phyloP scores from a whole-genome alignment of 352 stramenopile genomes.

The Pythium monospermum region DNA sequence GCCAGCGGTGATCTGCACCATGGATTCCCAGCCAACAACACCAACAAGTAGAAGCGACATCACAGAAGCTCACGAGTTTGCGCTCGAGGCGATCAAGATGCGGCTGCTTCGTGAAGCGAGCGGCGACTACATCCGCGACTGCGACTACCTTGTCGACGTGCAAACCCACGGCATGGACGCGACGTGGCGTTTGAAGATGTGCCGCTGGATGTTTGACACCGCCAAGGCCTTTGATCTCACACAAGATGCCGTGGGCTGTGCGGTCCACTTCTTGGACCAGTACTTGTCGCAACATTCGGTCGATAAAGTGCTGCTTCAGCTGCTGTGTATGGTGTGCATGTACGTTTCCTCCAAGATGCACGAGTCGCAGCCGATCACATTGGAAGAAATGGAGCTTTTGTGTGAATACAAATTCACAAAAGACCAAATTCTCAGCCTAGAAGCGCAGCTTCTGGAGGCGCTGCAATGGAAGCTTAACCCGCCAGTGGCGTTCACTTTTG shows the following conservation, averaged over 20 bases:
- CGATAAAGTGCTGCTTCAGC: slow-evolving; percentile 64
- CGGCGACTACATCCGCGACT: slow-evolving; percentile 27
- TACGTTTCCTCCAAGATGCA: slow-evolving; percentile 72
- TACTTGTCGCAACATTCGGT: slow-evolving; percentile 63
- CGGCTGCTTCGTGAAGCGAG: slow-evolving; percentile 12
- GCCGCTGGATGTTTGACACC: slow-evolving; percentile 77
- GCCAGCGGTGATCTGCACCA: no score
- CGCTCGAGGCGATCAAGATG: slow-evolving; percentile 19
- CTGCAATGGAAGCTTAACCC: slow-evolving; percentile 65
- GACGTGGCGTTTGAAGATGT: slow-evolving; percentile 64
- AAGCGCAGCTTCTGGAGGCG: slow-evolving; percentile 49
- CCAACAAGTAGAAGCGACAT: neutral
- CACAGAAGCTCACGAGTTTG: slow-evolving; percentile 9
- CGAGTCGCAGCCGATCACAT: slow-evolving; percentile 57
- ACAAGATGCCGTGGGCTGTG: slow-evolving; percentile 51
- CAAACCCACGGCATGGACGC: slow-evolving; percentile 61
- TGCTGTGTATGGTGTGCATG: slow-evolving; percentile 73
- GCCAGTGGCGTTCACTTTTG: slow-evolving; percentile 57
- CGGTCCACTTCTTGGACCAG: slow-evolving; percentile 69
- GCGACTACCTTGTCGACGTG: slow-evolving; percentile 35
- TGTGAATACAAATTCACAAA: slow-evolving; percentile 70
- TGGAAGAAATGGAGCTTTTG: slow-evolving; percentile 72
- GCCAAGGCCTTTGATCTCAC: slow-evolving; percentile 66
- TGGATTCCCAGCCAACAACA: neutral
- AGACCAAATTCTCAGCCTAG: slow-evolving; percentile 49